Evolutionary conservation across 179 eudicot species (phyloP), one percentile per base, ranked within the genome.

Genomic region (Sideroxylon spinosum): DNA sequence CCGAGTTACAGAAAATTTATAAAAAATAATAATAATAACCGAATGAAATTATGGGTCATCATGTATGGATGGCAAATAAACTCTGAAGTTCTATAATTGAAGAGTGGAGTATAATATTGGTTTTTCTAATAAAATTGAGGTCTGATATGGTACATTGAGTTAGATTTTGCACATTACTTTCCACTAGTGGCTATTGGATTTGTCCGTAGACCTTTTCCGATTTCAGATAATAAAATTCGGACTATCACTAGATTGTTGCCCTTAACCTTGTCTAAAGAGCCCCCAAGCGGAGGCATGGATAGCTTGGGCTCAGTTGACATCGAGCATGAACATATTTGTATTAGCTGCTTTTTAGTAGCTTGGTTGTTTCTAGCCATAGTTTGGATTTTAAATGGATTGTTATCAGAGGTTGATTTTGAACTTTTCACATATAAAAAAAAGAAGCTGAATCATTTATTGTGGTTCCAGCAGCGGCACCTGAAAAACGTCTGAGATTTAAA

Each of bases 401-500:
- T 69, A 23, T 11, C 5, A 57, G 11, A 9, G 56, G 14, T 25
- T 73, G 44, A 5, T 57, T 44, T 81, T 63, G 75, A 46, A 11
- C 17, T 26, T 71, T 80, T 70, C 26, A 22, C 56, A 69, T 69
- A 14, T 46, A 14, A 7, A 9, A 19, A 19, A 80, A 63, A 60
- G 19, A 52, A 83, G 68, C 76, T 73, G 68, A 73, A 52, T 50
- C 65, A 20, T 66, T 59, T 22, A 17, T 81, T 77, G 78, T 68
- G 64, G 44, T 74, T 72, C 52, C 84, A 83, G 86, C 52, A 79
- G 60, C 82, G 23, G 83, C 74, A 10, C 84, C 88, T 19, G 86
- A 67, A 82, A 95, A 88, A 84, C 90, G 92, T 46, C 56, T 88
- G 83, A 88, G 92, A 88, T 95, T 95, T 81, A 95, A 95, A 79